phyloP scores from a whole-genome alignment of 139 green algal genomes.

The Ettlia oleoabundans region DNA sequence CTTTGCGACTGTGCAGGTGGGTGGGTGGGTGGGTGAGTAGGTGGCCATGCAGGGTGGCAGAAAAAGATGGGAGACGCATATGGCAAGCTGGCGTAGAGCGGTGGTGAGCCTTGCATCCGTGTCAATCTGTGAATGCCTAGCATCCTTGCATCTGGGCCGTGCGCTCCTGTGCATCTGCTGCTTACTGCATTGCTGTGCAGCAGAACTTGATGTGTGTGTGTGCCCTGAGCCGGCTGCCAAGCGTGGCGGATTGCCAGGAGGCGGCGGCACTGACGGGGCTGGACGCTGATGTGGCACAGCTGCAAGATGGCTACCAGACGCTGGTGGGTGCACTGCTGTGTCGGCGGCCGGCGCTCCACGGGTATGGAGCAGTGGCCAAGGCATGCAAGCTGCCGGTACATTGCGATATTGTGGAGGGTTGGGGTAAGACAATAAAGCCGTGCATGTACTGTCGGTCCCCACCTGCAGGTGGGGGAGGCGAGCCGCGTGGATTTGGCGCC shows the following conservation, averaged over 20 bases:
- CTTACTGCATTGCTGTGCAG: neutral
- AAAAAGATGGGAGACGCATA: too few species aligned
- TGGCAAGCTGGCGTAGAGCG: too few species aligned
- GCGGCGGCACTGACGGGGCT: conserved; percentile 1
- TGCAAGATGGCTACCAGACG: conserved; percentile 21
- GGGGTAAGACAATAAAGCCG: neutral
- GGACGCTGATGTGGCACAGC: conserved; percentile 6
- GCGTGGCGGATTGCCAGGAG: conserved; percentile 17
- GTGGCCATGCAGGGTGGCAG: too few species aligned
- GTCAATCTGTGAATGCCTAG: neutral
- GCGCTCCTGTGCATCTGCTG: too few species aligned
- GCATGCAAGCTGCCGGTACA: too few species aligned
- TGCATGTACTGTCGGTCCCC: neutral
- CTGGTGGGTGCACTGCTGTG: neutral
- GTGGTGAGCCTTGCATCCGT: neutral
- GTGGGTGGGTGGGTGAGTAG: neutral
- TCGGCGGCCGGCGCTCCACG: too few species aligned
- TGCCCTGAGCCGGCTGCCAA: neutral
- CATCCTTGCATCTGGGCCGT: too few species aligned
- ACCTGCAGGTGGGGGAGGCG: conserved; percentile 17
- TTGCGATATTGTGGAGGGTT: too few species aligned
- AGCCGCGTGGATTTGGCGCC: conserved; percentile 14
- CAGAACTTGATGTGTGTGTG: conserved; percentile 28
- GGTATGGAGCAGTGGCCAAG: too few species aligned
- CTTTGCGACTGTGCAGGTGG: conserved; percentile 9